These are phyloP conservation scores for Serendipita vermifera DNA, from an alignment of 768 basidiomycete species.

Conservation along the genomic window DNA sequence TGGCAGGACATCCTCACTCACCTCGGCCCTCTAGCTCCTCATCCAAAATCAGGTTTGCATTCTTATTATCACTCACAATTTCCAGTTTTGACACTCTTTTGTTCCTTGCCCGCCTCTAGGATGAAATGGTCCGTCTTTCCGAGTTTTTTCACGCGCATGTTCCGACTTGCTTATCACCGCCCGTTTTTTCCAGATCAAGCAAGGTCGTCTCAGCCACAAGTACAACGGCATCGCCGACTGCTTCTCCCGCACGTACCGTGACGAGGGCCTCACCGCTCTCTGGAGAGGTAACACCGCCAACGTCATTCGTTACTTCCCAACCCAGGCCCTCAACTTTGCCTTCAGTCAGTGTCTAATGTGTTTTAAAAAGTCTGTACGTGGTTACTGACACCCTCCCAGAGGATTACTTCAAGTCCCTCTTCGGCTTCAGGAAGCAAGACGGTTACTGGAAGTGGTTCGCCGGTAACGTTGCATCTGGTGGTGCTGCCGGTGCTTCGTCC, in stretches of 20 bases:
- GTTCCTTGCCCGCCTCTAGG: slow-evolving; percentile 26
- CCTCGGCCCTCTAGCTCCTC: slow-evolving; percentile 39
- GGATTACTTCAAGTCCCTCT: slow-evolving; percentile 98
- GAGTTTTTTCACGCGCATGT: slow-evolving; percentile 9
- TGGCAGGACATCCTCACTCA: background rate
- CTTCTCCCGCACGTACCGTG: slow-evolving; percentile 79
- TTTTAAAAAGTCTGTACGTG: slow-evolving; percentile 11
- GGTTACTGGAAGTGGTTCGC: slow-evolving; percentile 98
- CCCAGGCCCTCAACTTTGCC: slow-evolving; percentile 98
- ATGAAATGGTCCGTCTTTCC: slow-evolving; percentile 78
- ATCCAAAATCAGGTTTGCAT: slow-evolving; percentile 68
- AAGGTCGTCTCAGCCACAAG: slow-evolving; percentile 89
- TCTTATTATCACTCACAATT: background rate
- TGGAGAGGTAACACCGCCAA: slow-evolving; percentile 99
- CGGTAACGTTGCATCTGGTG: slow-evolving; percentile 97
- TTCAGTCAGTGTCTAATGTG: slow-evolving; percentile 53
- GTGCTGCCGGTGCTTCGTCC: slow-evolving; percentile 97
- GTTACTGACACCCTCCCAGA: slow-evolving; percentile 33
- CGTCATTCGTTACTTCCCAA: slow-evolving; percentile 99
- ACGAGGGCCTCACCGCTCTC: slow-evolving; percentile 89
- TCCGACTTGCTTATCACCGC: slow-evolving; percentile 6
- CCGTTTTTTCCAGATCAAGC: slow-evolving; percentile 66
- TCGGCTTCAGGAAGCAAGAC: slow-evolving; percentile 96
- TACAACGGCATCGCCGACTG: slow-evolving; percentile 97
- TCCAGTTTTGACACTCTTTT: background rate